Evolutionary conservation across 257 asterid species (phyloP).

Genomic region (Solanum sitiens): DNA sequence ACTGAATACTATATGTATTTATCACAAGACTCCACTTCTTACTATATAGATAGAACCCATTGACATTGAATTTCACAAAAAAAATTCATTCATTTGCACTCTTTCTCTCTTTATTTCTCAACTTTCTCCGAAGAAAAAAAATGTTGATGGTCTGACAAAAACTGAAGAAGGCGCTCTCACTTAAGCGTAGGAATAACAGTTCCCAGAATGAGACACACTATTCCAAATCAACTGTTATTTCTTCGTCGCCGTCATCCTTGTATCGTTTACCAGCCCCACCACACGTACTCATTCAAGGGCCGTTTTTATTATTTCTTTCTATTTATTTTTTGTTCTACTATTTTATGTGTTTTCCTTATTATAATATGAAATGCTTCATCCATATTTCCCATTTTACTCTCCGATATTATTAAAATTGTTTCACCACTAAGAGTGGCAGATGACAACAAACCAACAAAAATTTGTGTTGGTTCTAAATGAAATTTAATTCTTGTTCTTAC

Average conservation of each 20-base stretch:
- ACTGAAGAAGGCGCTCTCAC: conserved; percentile 8
- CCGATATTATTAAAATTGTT: no score
- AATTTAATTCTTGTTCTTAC: neutral
- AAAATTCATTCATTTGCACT: neutral
- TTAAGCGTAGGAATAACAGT: neutral
- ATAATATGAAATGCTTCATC: no score
- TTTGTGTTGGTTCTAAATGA: neutral
- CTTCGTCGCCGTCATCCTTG: neutral
- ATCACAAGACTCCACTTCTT: neutral
- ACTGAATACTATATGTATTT: no score
- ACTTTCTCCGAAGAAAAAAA: neutral
- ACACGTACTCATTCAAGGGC: no score
- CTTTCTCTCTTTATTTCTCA: neutral
- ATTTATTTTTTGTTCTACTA: no score
- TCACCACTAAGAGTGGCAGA: no score
- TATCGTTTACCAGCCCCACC: neutral
- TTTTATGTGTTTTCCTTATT: no score
- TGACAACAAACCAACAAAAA: no score
- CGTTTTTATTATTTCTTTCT: no score
- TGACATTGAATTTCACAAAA: no score
- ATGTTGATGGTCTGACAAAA: conserved; percentile 13
- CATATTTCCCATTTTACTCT: no score
- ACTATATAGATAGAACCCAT: neutral
- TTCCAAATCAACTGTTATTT: neutral
- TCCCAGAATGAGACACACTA: neutral